Evolutionary conservation across 2,329 filamentous ascomycete genomes (phyloP).

Genomic region (Aspergillus sp.): DNA sequence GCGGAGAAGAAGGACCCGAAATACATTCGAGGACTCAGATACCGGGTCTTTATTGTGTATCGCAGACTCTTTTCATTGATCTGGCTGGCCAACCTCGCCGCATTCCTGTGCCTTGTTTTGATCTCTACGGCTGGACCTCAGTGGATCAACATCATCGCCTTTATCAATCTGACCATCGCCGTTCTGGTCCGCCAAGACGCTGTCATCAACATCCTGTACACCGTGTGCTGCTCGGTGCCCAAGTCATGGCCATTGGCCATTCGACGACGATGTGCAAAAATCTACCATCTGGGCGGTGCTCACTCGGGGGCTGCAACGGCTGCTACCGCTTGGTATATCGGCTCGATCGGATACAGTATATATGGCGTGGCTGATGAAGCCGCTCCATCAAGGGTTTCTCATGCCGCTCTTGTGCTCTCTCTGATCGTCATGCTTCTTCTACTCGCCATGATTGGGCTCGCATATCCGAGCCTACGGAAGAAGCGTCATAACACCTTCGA

Average conservation of each 20-base stretch:
- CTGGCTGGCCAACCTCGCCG: conserved; percentile 48
- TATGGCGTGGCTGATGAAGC: not conserved
- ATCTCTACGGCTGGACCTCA: conserved; percentile 14
- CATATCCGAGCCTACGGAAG: conserved; percentile 24
- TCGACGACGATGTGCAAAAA: conserved; percentile 36
- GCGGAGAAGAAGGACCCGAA: conserved; percentile 5
- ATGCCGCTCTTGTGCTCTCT: conserved; percentile 6
- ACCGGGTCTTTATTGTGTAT: conserved; percentile 43
- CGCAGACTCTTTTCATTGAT: conserved; percentile 57
- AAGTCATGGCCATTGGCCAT: conserved; percentile 32
- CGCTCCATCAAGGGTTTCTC: not conserved
- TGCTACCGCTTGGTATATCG: conserved; percentile 43
- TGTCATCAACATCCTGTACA: conserved; percentile 40
- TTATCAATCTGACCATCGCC: conserved; percentile 35
- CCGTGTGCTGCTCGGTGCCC: conserved; percentile 30
- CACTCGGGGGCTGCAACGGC: conserved; percentile 39
- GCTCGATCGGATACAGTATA: conserved; percentile 11
- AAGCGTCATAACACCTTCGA: conserved; percentile 38
- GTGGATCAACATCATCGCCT: conserved; percentile 15
- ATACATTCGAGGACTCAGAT: conserved; percentile 27
- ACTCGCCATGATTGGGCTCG: conserved; percentile 8
- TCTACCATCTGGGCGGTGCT: conserved; percentile 42
- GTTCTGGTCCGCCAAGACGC: conserved; percentile 41
- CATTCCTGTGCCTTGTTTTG: conserved; percentile 10
- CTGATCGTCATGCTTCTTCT: conserved; percentile 29